phyloP scores from a whole-genome alignment of 202 grass and related monocot species.

The Zizania palustris region DNA sequence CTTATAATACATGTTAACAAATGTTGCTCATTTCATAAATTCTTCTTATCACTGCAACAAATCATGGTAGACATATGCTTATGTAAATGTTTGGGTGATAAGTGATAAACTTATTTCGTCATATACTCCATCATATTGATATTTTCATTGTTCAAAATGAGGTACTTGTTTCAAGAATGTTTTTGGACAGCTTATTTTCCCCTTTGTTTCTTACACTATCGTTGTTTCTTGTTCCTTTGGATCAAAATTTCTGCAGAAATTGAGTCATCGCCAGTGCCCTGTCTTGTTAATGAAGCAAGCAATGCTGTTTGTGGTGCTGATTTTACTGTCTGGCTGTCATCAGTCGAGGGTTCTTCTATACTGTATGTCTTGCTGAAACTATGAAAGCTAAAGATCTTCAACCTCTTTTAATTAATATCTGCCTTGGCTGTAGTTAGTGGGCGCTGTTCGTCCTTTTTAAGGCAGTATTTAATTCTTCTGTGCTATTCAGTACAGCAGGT shows the following conservation, averaged over 20 bases:
- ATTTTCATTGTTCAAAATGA: constrained; percentile 5
- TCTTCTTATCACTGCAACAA: not conserved
- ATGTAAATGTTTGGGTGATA: not conserved
- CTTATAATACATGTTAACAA: not conserved
- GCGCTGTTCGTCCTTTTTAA: constrained; percentile 39
- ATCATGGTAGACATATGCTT: too few relatives aligned
- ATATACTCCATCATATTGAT: too few relatives aligned
- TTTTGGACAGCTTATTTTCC: constrained; percentile 8
- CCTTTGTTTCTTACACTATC: constrained; percentile 15
- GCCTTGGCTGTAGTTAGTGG: constrained; percentile 36
- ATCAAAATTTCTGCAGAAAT: constrained; percentile 62
- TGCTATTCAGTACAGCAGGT: constrained; percentile 75
- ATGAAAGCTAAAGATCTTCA: constrained; percentile 16
- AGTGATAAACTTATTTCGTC: not conserved
- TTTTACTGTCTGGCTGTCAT: constrained; percentile 92
- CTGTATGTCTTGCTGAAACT: constrained; percentile 62
- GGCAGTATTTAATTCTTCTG: constrained; percentile 53
- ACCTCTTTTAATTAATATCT: constrained; percentile 33
- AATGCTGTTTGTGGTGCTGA: constrained; percentile 80
- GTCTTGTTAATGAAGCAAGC: constrained; percentile 75
- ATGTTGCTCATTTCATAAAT: not conserved
- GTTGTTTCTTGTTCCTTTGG: constrained; percentile 9
- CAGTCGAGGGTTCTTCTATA: constrained; percentile 93
- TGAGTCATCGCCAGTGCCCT: constrained; percentile 68
- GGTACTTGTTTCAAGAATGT: constrained; percentile 22